Evolutionary conservation across 768 basidiomycete genomes (phyloP).

Genomic region (Podaxis sp.): DNA sequence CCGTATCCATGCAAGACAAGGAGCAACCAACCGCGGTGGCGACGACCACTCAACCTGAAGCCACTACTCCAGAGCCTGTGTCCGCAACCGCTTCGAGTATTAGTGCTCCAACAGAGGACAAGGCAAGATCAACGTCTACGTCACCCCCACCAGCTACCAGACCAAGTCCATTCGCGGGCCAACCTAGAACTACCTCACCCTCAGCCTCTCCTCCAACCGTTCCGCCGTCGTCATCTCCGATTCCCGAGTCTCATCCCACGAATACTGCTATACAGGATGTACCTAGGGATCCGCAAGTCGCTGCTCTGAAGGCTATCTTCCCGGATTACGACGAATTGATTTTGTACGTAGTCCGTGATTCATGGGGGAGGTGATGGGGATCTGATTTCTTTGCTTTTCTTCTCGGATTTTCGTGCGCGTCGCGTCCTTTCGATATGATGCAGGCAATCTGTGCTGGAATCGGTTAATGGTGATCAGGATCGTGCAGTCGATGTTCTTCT

Average conservation of each 20-base stretch:
- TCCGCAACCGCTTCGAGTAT: background rate
- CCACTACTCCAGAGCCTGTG: background rate
- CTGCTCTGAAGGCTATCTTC: conserved; percentile 65
- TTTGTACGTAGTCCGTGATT: conserved; percentile 43
- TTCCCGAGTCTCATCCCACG: conserved; percentile 1
- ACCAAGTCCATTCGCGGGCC: background rate
- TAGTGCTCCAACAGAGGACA: background rate
- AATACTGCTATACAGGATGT: conserved; percentile 18
- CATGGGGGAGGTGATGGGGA: background rate
- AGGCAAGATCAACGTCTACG: background rate
- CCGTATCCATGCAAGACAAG: conserved; percentile 5
- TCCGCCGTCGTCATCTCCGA: background rate
- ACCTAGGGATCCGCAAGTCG: conserved; percentile 48
- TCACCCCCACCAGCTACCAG: conserved; percentile 1
- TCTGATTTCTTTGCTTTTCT: background rate
- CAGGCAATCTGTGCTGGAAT: conserved; percentile 72
- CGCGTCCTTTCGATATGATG: background rate
- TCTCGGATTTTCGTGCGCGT: background rate
- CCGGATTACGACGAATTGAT: conserved; percentile 78
- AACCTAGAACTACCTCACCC: background rate
- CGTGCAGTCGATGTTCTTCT: conserved; percentile 75
- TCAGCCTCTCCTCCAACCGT: background rate
- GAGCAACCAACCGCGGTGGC: background rate
- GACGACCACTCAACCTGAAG: background rate
- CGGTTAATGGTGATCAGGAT: conserved; percentile 69